Percentiles rank a stretch among this genome's conserved stretches.
Conservation (phyloP, 2,329 filamentous ascomycete species). For the Pseudocercospora macadamiae region DNA sequence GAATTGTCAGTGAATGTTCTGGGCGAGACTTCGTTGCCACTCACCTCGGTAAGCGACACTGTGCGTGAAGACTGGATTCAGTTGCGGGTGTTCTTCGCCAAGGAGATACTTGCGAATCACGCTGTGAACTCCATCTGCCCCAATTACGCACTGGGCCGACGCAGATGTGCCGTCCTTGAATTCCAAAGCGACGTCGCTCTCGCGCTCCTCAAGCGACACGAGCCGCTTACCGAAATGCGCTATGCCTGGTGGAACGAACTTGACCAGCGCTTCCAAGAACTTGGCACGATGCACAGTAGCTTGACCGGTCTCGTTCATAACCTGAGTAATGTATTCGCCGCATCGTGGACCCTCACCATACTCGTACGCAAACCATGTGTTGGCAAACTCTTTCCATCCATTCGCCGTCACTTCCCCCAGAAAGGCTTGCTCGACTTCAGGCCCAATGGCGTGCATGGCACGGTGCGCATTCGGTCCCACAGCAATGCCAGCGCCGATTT, state of each 20-base stretch:
- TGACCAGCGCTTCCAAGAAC: constrained; percentile 52
- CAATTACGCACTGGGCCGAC: constrained; percentile 34
- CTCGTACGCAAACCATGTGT: not conserved
- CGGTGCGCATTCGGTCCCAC: not conserved
- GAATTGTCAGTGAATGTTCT: constrained; percentile 57
- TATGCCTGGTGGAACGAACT: constrained; percentile 47
- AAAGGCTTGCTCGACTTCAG: not conserved
- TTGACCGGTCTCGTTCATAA: constrained; percentile 14
- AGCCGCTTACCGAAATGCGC: constrained; percentile 27
- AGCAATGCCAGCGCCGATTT: constrained; percentile 51
- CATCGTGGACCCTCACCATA: not conserved
- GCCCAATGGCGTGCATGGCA: not conserved
- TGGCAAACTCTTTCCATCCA: not conserved
- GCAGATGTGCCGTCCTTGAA: constrained; percentile 31
- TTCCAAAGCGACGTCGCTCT: not conserved
- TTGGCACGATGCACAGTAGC: constrained; percentile 51
- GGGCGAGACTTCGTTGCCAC: constrained; percentile 52
- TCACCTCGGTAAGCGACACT: constrained; percentile 53
- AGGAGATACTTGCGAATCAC: constrained; percentile 25
- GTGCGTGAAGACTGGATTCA: constrained; percentile 43
- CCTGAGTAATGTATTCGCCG: not conserved
- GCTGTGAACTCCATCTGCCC: constrained; percentile 39
- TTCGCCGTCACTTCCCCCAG: not conserved
- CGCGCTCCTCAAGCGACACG: not conserved
- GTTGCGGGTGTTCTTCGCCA: constrained; percentile 17